Evolutionary conservation across 2,329 filamentous ascomycete genomes (phyloP), one percentile per base, ranked within the genome.

Genomic region (Camptophora hylomeconis): DNA sequence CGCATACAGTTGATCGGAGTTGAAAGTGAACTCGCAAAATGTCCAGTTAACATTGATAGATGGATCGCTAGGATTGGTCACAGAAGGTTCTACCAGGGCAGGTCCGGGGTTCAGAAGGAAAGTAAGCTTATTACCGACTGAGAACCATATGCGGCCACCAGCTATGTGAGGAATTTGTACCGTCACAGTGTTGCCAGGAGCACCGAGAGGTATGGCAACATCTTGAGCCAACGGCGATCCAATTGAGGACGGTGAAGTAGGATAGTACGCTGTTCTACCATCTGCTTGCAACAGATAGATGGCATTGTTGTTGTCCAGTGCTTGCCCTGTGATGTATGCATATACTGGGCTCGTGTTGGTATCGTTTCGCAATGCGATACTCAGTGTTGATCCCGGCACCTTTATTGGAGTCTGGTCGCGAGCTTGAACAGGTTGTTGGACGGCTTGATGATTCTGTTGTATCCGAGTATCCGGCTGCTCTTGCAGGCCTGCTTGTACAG

Each of bases 81-180:
- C 71, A 7, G 73, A 75, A 0, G 80, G 80, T 53, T 84, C 79
- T 23, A 84, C 79, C 9, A 86, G 61, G 2, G 70, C 75, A 5
- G 80, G 74, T 10, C 72, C 73, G 2, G 72, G 75, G 51, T 86
- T 86, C 29, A 84, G 51, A 8, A 70, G 58, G 52, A 86, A 86
- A 1, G 63, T 72, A 26, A 84, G 61, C 19, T 65, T 65, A 24
- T 55, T 55, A 41, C 67, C 68, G 35, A 69, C 59, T 32, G 64
- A 71, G 51, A 81, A 78, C 73, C 76, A 86, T 48, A 84, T 70
- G 30, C 80, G 67, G 2, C 70, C 78, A 13, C 77, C 78, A 3
- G 69, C 75, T 15, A 83, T 63, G 36, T 73, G 73, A 7, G 80
- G 80, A 36, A 84, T 72, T 1, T 67, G 73, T 14, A 80, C 59